phyloP scores from a whole-genome alignment of 2,329 filamentous ascomycete genomes.

The Stachybotrys chlorohalonatus region DNA sequence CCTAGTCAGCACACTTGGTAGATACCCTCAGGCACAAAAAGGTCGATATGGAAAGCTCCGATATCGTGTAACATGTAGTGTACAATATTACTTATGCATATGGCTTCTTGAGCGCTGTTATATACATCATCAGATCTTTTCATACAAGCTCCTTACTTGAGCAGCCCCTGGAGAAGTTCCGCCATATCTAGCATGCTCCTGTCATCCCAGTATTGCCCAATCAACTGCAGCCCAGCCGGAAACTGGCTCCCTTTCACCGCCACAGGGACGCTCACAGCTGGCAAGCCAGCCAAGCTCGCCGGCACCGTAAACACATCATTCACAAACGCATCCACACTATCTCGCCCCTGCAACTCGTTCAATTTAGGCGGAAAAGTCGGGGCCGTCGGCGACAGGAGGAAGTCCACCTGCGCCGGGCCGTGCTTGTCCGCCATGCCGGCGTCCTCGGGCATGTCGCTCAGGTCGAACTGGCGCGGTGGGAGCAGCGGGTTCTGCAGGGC shows the following conservation, averaged over 20 bases:
- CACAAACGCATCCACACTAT: constrained; percentile 68
- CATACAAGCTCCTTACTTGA: not conserved
- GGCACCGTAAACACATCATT: constrained; percentile 96
- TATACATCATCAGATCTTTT: not conserved
- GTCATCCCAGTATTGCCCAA: constrained; percentile 78
- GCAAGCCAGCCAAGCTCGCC: constrained; percentile 83
- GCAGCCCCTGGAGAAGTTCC: constrained; percentile 25
- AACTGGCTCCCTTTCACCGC: constrained; percentile 20
- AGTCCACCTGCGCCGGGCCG: constrained; percentile 62
- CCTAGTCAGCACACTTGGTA: too few relatives aligned
- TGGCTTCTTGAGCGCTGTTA: too few relatives aligned
- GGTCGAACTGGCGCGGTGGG: constrained; percentile 42
- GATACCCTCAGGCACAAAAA: too few relatives aligned
- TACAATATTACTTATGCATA: too few relatives aligned
- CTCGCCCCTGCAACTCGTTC: constrained; percentile 44
- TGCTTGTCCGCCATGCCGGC: constrained; percentile 45
- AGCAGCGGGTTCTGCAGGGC: constrained; percentile 58
- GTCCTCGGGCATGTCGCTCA: constrained; percentile 49
- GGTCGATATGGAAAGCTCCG: too few relatives aligned
- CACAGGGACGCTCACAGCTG: constrained; percentile 72
- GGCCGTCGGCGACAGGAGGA: constrained; percentile 80
- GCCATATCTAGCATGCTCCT: constrained; percentile 51
- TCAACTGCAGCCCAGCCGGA: constrained; percentile 58
- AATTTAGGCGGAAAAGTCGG: constrained; percentile 65
- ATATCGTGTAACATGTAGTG: too few relatives aligned